These are phyloP conservation scores for Catunica adiposa DNA, from an alignment of 2,329 filamentous ascomycete species.

Conservation along the genomic window DNA sequence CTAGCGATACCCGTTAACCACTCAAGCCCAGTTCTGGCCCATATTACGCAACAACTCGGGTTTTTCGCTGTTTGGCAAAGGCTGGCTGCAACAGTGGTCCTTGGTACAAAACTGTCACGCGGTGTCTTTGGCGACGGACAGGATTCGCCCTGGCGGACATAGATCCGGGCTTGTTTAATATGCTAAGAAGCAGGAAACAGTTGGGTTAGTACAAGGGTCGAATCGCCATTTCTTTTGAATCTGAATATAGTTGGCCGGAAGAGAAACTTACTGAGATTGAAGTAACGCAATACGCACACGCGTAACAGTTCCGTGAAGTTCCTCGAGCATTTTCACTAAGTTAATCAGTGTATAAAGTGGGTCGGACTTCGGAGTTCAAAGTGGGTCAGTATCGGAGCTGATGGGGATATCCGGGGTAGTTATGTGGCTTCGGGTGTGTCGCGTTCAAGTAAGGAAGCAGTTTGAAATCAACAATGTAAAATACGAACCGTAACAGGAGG, in stretches of 20 bases:
- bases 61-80: conserved; percentile 21
- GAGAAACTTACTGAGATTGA: conserved; percentile 29
- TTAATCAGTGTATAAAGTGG: background rate
- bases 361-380: background rate
- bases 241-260: too few species aligned
- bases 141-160: background rate
- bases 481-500: too few species aligned
- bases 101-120: conserved; percentile 17
- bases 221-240: too few species aligned
- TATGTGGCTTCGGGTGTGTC: too few species aligned
- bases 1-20: background rate
- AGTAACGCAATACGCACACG: conserved; percentile 33
- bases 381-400: background rate
- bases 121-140: conserved; percentile 18
- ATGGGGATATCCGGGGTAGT: background rate
- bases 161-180: background rate
- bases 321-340: conserved; percentile 22
- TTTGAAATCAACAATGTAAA: too few species aligned
- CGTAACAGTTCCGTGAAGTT: conserved; percentile 27
- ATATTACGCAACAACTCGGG: conserved; percentile 1
- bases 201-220: background rate
- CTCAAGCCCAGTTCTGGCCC: background rate
- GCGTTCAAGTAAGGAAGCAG: too few species aligned
- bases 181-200: background rate
- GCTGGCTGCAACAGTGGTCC: conserved; percentile 17